These are phyloP conservation scores for Malbranchea cinnamomea DNA, from an alignment of 2,329 filamentous ascomycete genomes.

Conservation along the genomic window DNA sequence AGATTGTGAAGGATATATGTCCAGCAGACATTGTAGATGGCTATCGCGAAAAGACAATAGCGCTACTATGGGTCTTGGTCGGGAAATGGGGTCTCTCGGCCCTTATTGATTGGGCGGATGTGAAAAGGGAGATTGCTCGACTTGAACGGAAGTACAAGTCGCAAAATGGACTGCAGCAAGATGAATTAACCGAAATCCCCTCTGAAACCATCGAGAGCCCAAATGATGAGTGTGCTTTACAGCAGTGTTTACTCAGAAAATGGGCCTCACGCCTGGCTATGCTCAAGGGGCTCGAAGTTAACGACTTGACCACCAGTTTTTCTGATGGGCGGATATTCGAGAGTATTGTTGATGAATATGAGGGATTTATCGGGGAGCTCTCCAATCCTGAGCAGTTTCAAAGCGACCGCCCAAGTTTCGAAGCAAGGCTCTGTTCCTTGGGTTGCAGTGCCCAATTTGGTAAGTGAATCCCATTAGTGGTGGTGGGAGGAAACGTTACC, in stretches of 20 bases:
- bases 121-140: constrained; percentile 36
- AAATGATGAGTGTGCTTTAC: neutral
- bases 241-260: constrained; percentile 31
- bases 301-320: constrained; percentile 45
- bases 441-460: constrained; percentile 31
- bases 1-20: constrained; percentile 29
- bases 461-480: constrained; percentile 18
- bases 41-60: constrained; percentile 48
- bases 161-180: constrained; percentile 6
- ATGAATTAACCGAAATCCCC: constrained; percentile 11
- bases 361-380: constrained; percentile 23
- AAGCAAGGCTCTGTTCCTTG: constrained; percentile 21
- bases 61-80: constrained; percentile 45
- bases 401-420: constrained; percentile 11
- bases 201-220: constrained; percentile 7
- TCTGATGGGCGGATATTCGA: constrained; percentile 39
- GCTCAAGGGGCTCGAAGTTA: constrained; percentile 31
- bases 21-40: constrained; percentile 49
- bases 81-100: constrained; percentile 39
- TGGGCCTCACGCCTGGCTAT: constrained; percentile 41
- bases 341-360: constrained; percentile 43
- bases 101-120: constrained; percentile 41
- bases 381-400: neutral
- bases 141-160: constrained; percentile 19
- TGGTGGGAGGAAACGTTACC: no score